Conservation (phyloP, 257 asterid species). For the Solanum boliviense region DNA sequence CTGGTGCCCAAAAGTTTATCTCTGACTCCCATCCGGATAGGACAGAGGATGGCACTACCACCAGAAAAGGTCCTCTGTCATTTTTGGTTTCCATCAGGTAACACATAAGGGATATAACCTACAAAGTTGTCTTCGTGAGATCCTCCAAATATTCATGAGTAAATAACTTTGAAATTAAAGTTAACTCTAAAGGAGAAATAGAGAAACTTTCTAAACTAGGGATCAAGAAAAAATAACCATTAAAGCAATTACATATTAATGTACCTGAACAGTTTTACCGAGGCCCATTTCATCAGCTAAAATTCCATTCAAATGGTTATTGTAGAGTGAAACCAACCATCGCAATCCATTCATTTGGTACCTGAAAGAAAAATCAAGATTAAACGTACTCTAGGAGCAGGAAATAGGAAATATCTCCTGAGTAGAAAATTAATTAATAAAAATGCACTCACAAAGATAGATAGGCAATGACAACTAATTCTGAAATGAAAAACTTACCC, state of each 20-base stretch:
- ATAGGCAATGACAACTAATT: not conserved
- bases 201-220: not conserved
- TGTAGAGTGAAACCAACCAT: constrained; percentile 95
- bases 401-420: not conserved
- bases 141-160: constrained; percentile 1
- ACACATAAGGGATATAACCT: constrained; percentile 95
- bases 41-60: constrained; percentile 98
- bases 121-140: constrained; percentile 14
- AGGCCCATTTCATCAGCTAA: constrained; percentile 99
- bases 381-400: not conserved
- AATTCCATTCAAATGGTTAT: constrained; percentile 96
- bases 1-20: constrained; percentile 90
- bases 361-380: constrained; percentile 33
- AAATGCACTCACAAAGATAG: constrained; percentile 1
- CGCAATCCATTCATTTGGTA: constrained; percentile 99
- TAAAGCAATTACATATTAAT: not conserved
- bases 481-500: constrained; percentile 48
- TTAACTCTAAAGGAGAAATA: not conserved
- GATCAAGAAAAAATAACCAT: not conserved
- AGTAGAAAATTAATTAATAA: not conserved
- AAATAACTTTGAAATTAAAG: not conserved
- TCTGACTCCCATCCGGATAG: constrained; percentile 97
- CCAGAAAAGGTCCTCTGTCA: constrained; percentile 97
- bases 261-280: constrained; percentile 98
- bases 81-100: constrained; percentile 89